Base-by-base conservation (phyloP, 2,329 filamentous ascomycete genomes). In the Escovopsis weberi region DNA sequence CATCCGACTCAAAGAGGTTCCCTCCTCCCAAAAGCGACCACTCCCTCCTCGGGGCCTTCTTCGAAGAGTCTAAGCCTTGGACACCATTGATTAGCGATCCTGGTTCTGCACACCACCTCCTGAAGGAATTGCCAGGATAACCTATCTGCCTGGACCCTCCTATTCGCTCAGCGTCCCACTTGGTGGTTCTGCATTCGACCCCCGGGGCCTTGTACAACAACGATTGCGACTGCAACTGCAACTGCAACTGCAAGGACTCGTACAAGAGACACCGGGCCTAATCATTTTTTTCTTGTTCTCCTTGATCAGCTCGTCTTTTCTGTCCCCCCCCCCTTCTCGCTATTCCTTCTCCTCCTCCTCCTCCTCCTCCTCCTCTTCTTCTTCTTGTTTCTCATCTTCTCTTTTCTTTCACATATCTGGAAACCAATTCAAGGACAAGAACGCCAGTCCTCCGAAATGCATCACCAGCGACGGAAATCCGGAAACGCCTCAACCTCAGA, bases 391-490 rank as follows among this genome's bases (percentile, higher is more conserved):
- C 15, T 15, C 15, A 15, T 15, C 15, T 15, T 15, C 15, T 2
- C 15, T 15, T 15, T 15, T 2, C 15, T 15, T 15, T 15, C 15
- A 15, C 15, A 15, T 15, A 15, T 15, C 15, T 15, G 15, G 15
- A 15, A 15, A 15, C 15, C 15, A 15, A 15, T 15, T 15, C 15
- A 15, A 15, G 15, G 2, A 15, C 28, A 30, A 10, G 28, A 10
- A 30, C 6, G 10, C 6, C 28, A 30, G 28, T 11, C 33, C 26
- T 36, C 15, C 37, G 35, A 39, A 49, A 76, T 77, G 73, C 70
- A 74, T 58, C 72, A 77, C 57, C 66, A 65, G 45, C 68, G 73
- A 53, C 68, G 69, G 55, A 74, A 68, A 60, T 76, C 74, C 38
- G 72, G 73, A 46, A 72, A 71, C 58, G 65, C 68, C 37, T 74